Base-by-base conservation (phyloP, 768 basidiomycete genomes). In the Pleurotus sapidus region DNA sequence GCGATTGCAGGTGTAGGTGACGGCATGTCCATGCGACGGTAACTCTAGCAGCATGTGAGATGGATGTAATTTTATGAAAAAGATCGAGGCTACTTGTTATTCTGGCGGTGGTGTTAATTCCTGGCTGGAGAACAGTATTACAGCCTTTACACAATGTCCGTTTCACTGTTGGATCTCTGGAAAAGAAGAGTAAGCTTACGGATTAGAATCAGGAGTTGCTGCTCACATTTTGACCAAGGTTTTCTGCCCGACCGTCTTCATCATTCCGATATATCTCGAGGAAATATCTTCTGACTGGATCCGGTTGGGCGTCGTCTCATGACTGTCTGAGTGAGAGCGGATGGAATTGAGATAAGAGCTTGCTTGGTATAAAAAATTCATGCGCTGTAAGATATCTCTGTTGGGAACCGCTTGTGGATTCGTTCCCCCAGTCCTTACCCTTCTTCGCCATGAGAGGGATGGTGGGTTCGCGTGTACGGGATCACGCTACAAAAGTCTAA, bases 331-430 rank as follows among this genome's bases (percentile, higher is more conserved):
- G 63, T 42, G 17, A 68, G 59, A 34, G 30, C 8, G 38, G 68
- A 61, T 48, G 9, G 72, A 73, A 55, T 73, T 77, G 17, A 91
- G 74, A 59, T 86, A 87, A 11, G 81, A 76, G 64, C 87, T 86
- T 37, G 91, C 88, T 71, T 93, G 93, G 65, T 90, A 93, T 37
- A 94, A 80, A 68, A 90, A 94, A 71, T 89, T 93, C 59, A 94
- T 79, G 25, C 92, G 80, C 69, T 94, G 92, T 18, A 92, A 79
- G 47, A 89, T 83, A 65, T 94, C 93, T 25, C 84, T 76, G 67
- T 92, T 91, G 9, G 77, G 63, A 30, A 88, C 77, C 59, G 70
- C 80, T 68, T 75, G 79, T 2, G 84, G 75, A 57, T 81, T 88
- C 4, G 86, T 86, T 7, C 64, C 71, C 15, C 82, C 80, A 56